Evolutionary conservation across 163 green algal genomes (phyloP), one percentile per base, ranked within the genome.

Genomic region (Chlamydomonas reinhardtii): DNA sequence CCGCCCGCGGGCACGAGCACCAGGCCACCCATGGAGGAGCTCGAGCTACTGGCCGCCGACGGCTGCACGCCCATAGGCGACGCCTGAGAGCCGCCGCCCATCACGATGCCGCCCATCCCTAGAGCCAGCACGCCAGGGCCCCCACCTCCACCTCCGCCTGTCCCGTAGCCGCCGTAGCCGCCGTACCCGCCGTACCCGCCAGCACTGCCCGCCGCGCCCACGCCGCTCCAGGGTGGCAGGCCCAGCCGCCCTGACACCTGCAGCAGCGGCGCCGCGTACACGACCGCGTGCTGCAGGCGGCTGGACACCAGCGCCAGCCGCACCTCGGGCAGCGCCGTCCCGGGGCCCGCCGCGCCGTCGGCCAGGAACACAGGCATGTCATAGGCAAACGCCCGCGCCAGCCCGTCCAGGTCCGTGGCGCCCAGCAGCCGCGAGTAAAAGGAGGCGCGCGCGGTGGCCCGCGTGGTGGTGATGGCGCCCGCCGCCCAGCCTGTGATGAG

Each of bases 281-380:
- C 89, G 25, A 86, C 61, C 9, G 76, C 80, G 76, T 89, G 73
- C 48, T 86, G 54, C 15, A 88, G 72, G 17, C 83, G 76, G 5
- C 85, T 88, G 20, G 89, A 92, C 29, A 92, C 89, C 24, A 92
- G 69, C 35, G 89, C 89, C 77, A 92, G 62, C 35, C 89, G 82
- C 43, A 88, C 86, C 68, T 92, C 89, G 29, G 89, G 73, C 73
- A 84, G 77, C n/a, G 70, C 75, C 37, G 73, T 84, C 35, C 68
- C 81, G 0, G 48, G 71, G 8, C 65, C 71, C 31, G 82, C 76
- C 70, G 74, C 82, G 66, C 75, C 68, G 74, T 92, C 89, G 0
- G 64, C 73, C 56, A 92, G 81, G 34, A 82, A 83, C 1, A 76
- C 31, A 14, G 89, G 89, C 77, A 92, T 86, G 48, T 82, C 59